These are phyloP conservation scores for Rhododendron henanense DNA, from an alignment of 148 eudicot genomes.

Conservation along the genomic window DNA sequence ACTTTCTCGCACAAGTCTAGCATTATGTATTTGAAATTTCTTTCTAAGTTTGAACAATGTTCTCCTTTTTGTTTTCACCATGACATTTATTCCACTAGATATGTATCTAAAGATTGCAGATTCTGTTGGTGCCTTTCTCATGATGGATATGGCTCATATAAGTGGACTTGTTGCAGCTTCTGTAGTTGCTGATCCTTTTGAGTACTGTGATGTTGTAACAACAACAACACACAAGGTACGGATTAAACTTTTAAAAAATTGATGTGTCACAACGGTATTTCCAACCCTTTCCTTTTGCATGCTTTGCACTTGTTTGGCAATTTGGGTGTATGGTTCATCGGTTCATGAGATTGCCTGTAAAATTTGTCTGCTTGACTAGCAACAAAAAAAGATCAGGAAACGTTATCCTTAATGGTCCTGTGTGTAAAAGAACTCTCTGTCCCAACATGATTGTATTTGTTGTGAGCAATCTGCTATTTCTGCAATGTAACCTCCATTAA, in stretches of 20 bases:
- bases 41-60: not conserved
- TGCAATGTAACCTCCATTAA: slow-evolving; percentile 47
- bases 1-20: no score
- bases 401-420: slow-evolving; percentile 66
- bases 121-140: slow-evolving; percentile 83
- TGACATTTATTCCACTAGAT: slow-evolving; percentile 3
- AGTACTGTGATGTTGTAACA: slow-evolving; percentile 85
- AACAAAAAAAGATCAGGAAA: not conserved
- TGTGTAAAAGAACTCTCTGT: slow-evolving; percentile 66
- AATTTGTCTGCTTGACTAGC: not conserved
- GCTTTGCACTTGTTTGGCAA: not conserved
- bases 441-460: slow-evolving; percentile 50
- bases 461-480: not conserved
- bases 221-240: slow-evolving; percentile 96
- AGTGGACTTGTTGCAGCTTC: slow-evolving; percentile 97
- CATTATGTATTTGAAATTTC: not conserved
- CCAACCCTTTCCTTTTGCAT: not conserved
- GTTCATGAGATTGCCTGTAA: not conserved
- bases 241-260: not conserved
- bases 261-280: not conserved
- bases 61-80: not conserved
- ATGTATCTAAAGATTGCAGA: slow-evolving; percentile 63
- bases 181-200: slow-evolving; percentile 81
- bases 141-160: slow-evolving; percentile 98
- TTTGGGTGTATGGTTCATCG: not conserved